Percentiles rank a stretch among this genome's conserved stretches.
Evolutionary conservation across 345 rosid species (phyloP).

Genomic region (Turritis glabra): DNA sequence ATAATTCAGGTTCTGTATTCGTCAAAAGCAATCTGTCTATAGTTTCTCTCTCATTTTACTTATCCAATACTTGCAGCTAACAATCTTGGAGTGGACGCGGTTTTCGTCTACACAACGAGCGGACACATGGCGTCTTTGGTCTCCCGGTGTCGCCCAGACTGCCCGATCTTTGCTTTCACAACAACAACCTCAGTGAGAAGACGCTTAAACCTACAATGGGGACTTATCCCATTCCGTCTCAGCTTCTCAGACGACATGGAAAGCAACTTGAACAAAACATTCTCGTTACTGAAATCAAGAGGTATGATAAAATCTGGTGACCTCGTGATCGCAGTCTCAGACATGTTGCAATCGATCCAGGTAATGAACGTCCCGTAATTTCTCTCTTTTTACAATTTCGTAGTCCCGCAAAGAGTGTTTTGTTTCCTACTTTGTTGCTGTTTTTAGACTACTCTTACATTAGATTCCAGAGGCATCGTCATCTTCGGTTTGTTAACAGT

Average conservation of each 20-base stretch:
- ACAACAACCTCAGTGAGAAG: slow-evolving; percentile 75
- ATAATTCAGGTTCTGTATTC: background rate
- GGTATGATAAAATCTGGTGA: slow-evolving; percentile 98
- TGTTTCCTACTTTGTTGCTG: slow-evolving; percentile 10
- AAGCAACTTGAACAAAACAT: slow-evolving; percentile 83
- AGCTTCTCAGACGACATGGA: slow-evolving; percentile 97
- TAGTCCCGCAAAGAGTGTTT: background rate
- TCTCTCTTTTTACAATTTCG: background rate
- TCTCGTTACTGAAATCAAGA: slow-evolving; percentile 89
- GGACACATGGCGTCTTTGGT: slow-evolving; percentile 97
- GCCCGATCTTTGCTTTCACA: slow-evolving; percentile 97
- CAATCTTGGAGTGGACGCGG: slow-evolving; percentile 88
- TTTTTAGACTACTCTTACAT: slow-evolving; percentile 22
- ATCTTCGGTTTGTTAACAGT: slow-evolving; percentile 21
- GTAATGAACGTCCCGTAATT: slow-evolving; percentile 84
- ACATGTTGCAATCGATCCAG: slow-evolving; percentile 94
- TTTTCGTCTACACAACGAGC: slow-evolving; percentile 86
- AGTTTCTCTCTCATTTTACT: slow-evolving; percentile 1
- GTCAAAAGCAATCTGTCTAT: background rate
- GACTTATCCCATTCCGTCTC: slow-evolving; percentile 93
- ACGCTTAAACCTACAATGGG: slow-evolving; percentile 95
- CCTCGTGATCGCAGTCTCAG: slow-evolving; percentile 93
- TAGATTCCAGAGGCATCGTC: slow-evolving; percentile 8
- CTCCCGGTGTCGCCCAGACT: slow-evolving; percentile 95
- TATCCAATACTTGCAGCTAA: slow-evolving; percentile 59